These are phyloP conservation scores for Chrysoporthe puriensis DNA, from an alignment of 2,329 filamentous ascomycete species.

Conservation along the genomic window DNA sequence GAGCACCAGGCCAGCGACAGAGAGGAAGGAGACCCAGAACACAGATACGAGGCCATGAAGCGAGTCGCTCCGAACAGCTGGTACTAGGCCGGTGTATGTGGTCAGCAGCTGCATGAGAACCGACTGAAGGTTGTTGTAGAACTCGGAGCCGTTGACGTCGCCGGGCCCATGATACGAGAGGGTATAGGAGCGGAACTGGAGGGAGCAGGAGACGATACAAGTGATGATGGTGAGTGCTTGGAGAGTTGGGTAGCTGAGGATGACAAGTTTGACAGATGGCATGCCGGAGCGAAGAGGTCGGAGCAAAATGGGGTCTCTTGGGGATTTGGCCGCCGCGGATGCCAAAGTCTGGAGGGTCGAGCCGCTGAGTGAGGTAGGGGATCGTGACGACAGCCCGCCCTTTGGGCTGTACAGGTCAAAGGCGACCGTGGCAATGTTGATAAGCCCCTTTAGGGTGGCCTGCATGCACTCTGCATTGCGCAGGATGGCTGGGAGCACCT, in stretches of 20 bases:
- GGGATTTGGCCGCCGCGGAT: too few relatives aligned
- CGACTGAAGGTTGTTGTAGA: conserved; percentile 17
- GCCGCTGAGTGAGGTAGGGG: not conserved
- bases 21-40: conserved; percentile 15
- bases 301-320: not conserved
- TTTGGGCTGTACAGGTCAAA: conserved; percentile 10
- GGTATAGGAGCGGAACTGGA: conserved; percentile 18
- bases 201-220: conserved; percentile 10
- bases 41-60: not conserved
- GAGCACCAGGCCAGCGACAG: conserved; percentile 4
- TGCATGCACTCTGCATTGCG: conserved; percentile 17
- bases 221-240: conserved; percentile 19
- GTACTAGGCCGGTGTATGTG: conserved; percentile 16
- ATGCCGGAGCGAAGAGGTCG: not conserved
- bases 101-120: conserved; percentile 21
- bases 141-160: conserved; percentile 5
- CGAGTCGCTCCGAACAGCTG: conserved; percentile 4
- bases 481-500: conserved; percentile 10
- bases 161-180: conserved; percentile 5
- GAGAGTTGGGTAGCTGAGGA: conserved; percentile 19
- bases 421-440: conserved; percentile 2
- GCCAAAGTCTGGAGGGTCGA: not conserved
- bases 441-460: conserved; percentile 10
- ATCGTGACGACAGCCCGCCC: not conserved
- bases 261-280: not conserved